Percentiles rank a stretch among this genome's conserved stretches.
phyloP scores from a whole-genome alignment of 2,329 filamentous ascomycete species.

The Colletotrichum lupini region DNA sequence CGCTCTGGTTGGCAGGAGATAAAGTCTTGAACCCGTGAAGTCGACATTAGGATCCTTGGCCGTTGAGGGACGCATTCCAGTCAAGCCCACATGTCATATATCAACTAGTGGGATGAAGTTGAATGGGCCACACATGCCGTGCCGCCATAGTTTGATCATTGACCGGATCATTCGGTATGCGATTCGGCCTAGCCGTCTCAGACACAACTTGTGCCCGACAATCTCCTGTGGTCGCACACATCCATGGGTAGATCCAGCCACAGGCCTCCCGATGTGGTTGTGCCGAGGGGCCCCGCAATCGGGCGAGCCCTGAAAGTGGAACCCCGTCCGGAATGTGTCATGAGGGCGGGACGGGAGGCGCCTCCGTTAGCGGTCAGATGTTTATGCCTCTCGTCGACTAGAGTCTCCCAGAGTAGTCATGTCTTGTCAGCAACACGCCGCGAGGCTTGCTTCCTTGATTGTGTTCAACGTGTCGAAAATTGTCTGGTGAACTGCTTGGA shows the following conservation, averaged over 20 bases:
- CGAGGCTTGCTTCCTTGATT: not conserved
- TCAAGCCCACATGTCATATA: not conserved
- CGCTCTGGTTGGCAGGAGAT: not conserved
- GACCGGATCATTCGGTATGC: not conserved
- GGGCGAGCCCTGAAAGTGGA: slow-evolving; percentile 5
- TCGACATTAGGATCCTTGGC: not conserved
- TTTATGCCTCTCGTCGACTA: not conserved
- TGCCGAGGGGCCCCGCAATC: not conserved
- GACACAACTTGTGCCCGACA: not conserved
- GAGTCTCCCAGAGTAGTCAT: not conserved
- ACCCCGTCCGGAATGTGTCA: not conserved
- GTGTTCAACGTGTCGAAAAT: not conserved
- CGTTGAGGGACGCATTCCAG: not conserved
- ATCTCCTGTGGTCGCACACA: not conserved
- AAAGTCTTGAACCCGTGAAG: not conserved
- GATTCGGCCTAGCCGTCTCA: not conserved
- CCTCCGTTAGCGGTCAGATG: not conserved
- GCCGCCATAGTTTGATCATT: not conserved
- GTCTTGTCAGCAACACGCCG: not conserved
- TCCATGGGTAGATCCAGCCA: not conserved
- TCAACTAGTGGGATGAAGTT: not conserved
- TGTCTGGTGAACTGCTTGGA: not conserved
- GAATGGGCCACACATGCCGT: not conserved
- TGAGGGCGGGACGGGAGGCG: not conserved
- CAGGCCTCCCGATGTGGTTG: not conserved